phyloP scores from a whole-genome alignment of 164 flowering plant genomes.

The Pachysandra terminalis region DNA sequence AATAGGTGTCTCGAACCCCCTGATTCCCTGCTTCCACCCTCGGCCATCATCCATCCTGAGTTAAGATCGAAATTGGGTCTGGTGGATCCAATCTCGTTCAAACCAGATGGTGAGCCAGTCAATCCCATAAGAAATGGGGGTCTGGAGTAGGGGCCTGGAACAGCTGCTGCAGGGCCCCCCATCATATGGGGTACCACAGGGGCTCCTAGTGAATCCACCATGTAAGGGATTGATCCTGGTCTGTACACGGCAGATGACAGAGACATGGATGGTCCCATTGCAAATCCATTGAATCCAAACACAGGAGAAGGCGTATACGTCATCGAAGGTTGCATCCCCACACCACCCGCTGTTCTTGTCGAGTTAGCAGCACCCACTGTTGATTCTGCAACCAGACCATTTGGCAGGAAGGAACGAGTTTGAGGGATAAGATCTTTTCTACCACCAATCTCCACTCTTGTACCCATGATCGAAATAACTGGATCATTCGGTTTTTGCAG shows the following conservation, averaged over 20 bases:
- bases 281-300: conserved; percentile 33
- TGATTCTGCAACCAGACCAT: conserved; percentile 46
- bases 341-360: conserved; percentile 31
- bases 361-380: conserved; percentile 26
- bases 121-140: conserved; percentile 49
- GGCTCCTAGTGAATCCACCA: conserved; percentile 66
- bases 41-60: conserved; percentile 33
- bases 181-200: conserved; percentile 53
- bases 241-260: no score
- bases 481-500: conserved; percentile 39
- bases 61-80: conserved; percentile 55
- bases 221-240: conserved; percentile 48
- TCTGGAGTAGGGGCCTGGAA: conserved; percentile 37
- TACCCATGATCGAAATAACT: conserved; percentile 69
- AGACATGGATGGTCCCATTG: conserved; percentile 30
- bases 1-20: conserved; percentile 33
- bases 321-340: conserved; percentile 38
- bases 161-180: conserved; percentile 37
- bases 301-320: conserved; percentile 37
- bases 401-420: conserved; percentile 26
- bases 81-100: conserved; percentile 38
- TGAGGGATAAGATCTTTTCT: conserved; percentile 37
- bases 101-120: conserved; percentile 24
- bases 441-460: conserved; percentile 47
- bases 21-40: conserved; percentile 34